Base-by-base conservation (phyloP, 768 basidiomycete genomes). In the Lentinula raphanica region DNA sequence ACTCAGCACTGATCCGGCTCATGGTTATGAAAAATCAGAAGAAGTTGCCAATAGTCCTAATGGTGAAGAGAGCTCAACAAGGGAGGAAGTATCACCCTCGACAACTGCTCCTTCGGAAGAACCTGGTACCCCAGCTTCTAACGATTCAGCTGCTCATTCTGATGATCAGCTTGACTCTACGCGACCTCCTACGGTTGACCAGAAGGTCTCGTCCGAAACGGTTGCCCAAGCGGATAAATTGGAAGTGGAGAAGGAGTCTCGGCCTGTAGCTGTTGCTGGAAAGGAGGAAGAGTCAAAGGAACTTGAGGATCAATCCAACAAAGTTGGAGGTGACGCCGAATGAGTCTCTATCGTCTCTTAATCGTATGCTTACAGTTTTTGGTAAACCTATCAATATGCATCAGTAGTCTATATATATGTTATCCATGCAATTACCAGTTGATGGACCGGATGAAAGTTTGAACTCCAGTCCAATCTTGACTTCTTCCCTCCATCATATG, bases 1-100 rank as follows among this genome's bases (percentile, higher is more conserved):
- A 31, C 72, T 84, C 48, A 83, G 79, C 58, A 71, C 74, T n/a
- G 82, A 83, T 29, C 74, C 76, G 56, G 71, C 48, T 6, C 64
- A 65, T 35, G 63, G 50, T 38, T 60, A 65, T 54, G 63, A 66
- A 19, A 63, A 66, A 48, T 64, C 64, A 35, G 74, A 75, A 23
- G 55, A 56, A 17, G 56, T 21, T 2, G n/a, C 46, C 17, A 46
- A 36, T 35, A 53, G 51, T 53, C 51, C 56, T 28, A 31, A 9
- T 46, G 42, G 3, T 28, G 31, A 28, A 35, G 44, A 36, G 27
- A n/a, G 11, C 5, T 27, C 54, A n/a, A 29, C 23, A 38, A 15
- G 3, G 9, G 54, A 56, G 31, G 51, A 53, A 12, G 32, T 23
- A 12, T 31, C 50, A 8, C 31, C 50, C 12, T 25, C 49, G 19